Conservation (phyloP, 805 yeast genomes). For the Candida stauntonica region DNA sequence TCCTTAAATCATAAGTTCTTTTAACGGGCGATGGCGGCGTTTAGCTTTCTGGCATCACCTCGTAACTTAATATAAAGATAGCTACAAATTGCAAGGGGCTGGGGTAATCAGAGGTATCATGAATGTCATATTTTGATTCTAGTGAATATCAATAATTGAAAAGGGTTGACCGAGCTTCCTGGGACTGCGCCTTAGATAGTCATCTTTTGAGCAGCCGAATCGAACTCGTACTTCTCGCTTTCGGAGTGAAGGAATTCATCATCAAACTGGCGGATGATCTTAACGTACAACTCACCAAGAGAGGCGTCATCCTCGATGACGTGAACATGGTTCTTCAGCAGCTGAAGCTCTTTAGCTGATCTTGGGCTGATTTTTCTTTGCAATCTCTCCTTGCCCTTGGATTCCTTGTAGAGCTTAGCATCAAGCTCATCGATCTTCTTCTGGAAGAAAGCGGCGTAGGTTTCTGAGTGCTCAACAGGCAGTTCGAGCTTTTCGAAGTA, state of each 20-base stretch:
- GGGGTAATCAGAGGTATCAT: no score
- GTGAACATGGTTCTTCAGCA: constrained; percentile 16
- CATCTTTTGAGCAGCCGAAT: constrained; percentile 8
- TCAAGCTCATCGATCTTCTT: constrained; percentile 21
- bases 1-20: no score
- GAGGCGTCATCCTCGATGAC: constrained; percentile 18
- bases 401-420: constrained; percentile 19
- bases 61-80: no score
- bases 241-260: constrained; percentile 19
- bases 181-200: no score
- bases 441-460: constrained; percentile 12
- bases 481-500: constrained; percentile 13
- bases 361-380: constrained; percentile 23
- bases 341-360: constrained; percentile 13
- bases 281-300: constrained; percentile 8
- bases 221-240: constrained; percentile 6
- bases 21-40: no score
- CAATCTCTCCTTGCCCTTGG: constrained; percentile 20
- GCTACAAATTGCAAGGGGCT: no score
- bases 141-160: no score
- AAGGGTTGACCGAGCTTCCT: no score
- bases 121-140: no score
- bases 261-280: constrained; percentile 21
- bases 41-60: no score
- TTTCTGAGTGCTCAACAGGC: constrained; percentile 1